A percentile compares a stretch with the other conserved stretches of the same genome.
Evolutionary conservation across 2,329 filamentous ascomycete species (phyloP).

Genomic region (Tolypocladium sp.): DNA sequence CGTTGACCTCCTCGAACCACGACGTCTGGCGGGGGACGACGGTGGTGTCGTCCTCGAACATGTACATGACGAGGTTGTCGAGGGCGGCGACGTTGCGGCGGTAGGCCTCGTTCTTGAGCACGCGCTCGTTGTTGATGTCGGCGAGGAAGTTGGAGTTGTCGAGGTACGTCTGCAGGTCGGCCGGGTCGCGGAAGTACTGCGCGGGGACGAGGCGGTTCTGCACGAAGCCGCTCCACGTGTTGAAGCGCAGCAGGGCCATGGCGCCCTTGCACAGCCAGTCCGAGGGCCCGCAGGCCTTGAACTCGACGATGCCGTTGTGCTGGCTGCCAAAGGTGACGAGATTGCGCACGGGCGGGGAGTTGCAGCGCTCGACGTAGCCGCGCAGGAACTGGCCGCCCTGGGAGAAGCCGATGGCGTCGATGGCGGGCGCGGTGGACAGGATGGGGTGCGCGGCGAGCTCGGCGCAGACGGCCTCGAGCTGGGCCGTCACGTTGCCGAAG

Average conservation of each 20-base stretch:
- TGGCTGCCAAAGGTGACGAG: conserved; percentile 85
- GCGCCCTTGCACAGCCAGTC: conserved; percentile 79
- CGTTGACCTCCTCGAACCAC: conserved; percentile 85
- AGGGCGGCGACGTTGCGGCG: conserved; percentile 58
- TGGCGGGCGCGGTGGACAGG: conserved; percentile 68
- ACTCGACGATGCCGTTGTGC: conserved; percentile 84
- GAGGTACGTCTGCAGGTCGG: conserved; percentile 59
- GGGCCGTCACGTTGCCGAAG: conserved; percentile 77
- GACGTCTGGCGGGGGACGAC: conserved; percentile 84
- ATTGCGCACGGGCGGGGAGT: conserved; percentile 61
- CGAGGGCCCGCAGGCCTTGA: conserved; percentile 59
- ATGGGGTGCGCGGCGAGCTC: conserved; percentile 68
- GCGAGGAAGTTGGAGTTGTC: conserved; percentile 79
- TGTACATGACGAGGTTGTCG: conserved; percentile 76
- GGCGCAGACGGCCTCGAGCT: conserved; percentile 69
- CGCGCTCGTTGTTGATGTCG: conserved; percentile 91
- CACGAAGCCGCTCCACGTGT: conserved; percentile 71
- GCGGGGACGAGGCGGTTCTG: conserved; percentile 80
- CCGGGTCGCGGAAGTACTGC: conserved; percentile 80
- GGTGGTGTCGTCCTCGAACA: conserved; percentile 79
- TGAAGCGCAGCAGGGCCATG: conserved; percentile 66
- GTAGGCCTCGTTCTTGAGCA: conserved; percentile 65
- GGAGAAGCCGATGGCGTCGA: conserved; percentile 90
- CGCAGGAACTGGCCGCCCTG: conserved; percentile 96
- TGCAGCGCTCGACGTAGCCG: conserved; percentile 82